Conservation (phyloP, 768 basidiomycete genomes). For the Rubroboletus pulcherrimus region DNA sequence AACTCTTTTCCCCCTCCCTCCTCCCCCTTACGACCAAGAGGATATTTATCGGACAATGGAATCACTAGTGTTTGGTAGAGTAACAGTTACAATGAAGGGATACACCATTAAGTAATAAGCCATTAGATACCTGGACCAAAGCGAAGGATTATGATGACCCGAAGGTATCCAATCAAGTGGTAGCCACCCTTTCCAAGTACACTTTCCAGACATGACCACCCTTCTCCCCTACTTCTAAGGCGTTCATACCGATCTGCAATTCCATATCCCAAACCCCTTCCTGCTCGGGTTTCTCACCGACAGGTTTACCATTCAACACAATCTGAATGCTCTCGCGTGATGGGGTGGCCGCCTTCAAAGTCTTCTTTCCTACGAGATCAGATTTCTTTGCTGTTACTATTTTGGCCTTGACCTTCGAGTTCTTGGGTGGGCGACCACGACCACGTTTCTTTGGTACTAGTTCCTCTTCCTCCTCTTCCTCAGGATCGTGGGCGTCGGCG, state of each 20-base stretch:
- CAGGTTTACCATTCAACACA: constrained; percentile 55
- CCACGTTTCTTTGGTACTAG: constrained; percentile 40
- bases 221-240: constrained; percentile 71
- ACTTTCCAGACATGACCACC: constrained; percentile 70
- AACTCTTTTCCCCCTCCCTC: background rate
- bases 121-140: constrained; percentile 22
- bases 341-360: constrained; percentile 38
- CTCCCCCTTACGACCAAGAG: background rate
- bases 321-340: constrained; percentile 52
- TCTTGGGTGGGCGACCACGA: constrained; percentile 34
- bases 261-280: constrained; percentile 60
- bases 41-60: constrained; percentile 8
- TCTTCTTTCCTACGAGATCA: constrained; percentile 39
- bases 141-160: constrained; percentile 4
- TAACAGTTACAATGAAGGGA: constrained; percentile 24
- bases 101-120: constrained; percentile 33
- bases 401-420: constrained; percentile 32
- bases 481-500: constrained; percentile 42
- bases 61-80: constrained; percentile 21
- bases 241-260: constrained; percentile 53
- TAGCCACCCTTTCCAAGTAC: constrained; percentile 48
- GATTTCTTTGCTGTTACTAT: constrained; percentile 31
- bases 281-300: constrained; percentile 43
- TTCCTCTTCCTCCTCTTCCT: constrained; percentile 42
- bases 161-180: constrained; percentile 16